These are phyloP conservation scores for Talaromyces sp. DNA, from an alignment of 2,329 filamentous ascomycete species.

Conservation along the genomic window DNA sequence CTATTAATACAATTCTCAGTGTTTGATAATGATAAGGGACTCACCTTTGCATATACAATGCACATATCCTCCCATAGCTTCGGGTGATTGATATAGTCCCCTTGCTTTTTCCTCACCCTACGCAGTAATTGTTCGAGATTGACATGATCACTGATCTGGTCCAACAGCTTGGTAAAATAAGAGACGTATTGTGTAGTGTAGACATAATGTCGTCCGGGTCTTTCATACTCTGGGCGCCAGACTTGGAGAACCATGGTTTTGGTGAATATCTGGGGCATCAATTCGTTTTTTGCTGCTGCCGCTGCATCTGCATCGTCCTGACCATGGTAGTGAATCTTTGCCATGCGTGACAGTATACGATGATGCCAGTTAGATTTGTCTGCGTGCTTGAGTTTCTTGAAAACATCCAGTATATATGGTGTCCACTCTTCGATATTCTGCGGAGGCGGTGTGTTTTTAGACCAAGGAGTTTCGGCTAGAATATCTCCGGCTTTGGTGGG, in stretches of 20 bases:
- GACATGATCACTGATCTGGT: slow-evolving; percentile 68
- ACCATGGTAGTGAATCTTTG: slow-evolving; percentile 60
- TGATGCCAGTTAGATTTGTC: slow-evolving; percentile 97
- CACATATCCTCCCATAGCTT: slow-evolving; percentile 63
- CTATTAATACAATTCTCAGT: neutral
- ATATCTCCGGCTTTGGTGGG: slow-evolving; percentile 48
- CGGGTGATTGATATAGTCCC: slow-evolving; percentile 65
- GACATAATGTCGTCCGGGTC: slow-evolving; percentile 81
- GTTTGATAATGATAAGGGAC: neutral
- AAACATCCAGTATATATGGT: slow-evolving; percentile 58
- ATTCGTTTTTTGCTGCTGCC: slow-evolving; percentile 67
- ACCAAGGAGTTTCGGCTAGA: slow-evolving; percentile 53
- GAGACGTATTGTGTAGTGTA: slow-evolving; percentile 84
- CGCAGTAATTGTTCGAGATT: slow-evolving; percentile 76
- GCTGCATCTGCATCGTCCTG: slow-evolving; percentile 49
- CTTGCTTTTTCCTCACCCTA: slow-evolving; percentile 74
- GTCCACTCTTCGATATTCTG: slow-evolving; percentile 54
- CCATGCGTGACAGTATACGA: slow-evolving; percentile 76
- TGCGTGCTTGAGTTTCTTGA: slow-evolving; percentile 60
- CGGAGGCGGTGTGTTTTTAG: slow-evolving; percentile 49
- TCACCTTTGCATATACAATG: slow-evolving; percentile 53
- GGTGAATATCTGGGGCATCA: slow-evolving; percentile 82
- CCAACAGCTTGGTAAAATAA: slow-evolving; percentile 73
- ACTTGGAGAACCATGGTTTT: slow-evolving; percentile 94
- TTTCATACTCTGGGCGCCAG: slow-evolving; percentile 88